These are phyloP conservation scores for Neurospora sp. DNA, from an alignment of 495 filamentous ascomycete genomes.

Conservation along the genomic window DNA sequence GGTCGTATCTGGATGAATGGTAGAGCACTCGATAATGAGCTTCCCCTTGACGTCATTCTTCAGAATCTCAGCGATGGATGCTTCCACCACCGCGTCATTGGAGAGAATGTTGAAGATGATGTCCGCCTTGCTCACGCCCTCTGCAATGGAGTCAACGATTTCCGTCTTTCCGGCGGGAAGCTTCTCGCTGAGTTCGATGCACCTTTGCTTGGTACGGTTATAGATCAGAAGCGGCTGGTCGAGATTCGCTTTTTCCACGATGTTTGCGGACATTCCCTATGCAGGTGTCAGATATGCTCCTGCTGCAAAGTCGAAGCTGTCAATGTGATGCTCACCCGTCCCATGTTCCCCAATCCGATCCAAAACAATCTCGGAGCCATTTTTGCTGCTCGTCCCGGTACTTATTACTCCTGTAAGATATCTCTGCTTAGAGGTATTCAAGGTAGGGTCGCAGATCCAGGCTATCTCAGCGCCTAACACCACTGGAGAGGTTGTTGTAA, in stretches of 20 bases:
- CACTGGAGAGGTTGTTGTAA: neutral
- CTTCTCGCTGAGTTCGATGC: conserved; percentile 43
- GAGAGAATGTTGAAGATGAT: conserved; percentile 79
- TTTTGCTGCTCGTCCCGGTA: neutral
- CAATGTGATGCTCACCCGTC: conserved; percentile 48
- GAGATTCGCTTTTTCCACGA: conserved; percentile 66
- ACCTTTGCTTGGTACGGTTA: conserved; percentile 62
- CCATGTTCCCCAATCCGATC: conserved; percentile 90
- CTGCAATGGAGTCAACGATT: conserved; percentile 50
- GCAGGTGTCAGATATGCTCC: neutral
- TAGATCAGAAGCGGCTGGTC: conserved; percentile 60
- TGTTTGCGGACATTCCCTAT: conserved; percentile 79
- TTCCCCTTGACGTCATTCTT: conserved; percentile 52
- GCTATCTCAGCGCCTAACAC: neutral
- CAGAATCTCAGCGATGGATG: conserved; percentile 44
- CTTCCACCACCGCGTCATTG: conserved; percentile 62
- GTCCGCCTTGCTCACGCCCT: conserved; percentile 57
- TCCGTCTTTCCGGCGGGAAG: conserved; percentile 48
- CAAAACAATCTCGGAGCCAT: conserved; percentile 64
- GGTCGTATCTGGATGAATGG: conserved; percentile 77
- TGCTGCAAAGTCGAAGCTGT: neutral
- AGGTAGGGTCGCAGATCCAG: neutral
- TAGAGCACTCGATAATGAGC: conserved; percentile 78
- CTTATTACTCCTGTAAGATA: neutral
- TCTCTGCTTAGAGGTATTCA: neutral